phyloP scores from a whole-genome alignment of 805 yeast genomes.

The Metschnikowia arizonensis region DNA sequence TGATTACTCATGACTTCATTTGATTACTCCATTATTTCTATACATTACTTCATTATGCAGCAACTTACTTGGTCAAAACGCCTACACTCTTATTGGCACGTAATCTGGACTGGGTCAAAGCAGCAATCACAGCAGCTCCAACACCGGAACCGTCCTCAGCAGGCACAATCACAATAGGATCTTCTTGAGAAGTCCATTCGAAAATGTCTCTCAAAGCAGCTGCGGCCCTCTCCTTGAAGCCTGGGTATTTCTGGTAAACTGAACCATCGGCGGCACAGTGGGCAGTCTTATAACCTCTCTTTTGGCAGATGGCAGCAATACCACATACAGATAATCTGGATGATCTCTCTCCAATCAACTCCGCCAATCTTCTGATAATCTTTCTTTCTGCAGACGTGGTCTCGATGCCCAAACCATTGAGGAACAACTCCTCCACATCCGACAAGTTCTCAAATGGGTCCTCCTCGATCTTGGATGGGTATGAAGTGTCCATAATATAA shows the following conservation, averaged over 20 bases:
- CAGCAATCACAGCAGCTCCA: constrained; percentile 98
- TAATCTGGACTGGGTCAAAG: constrained; percentile 80
- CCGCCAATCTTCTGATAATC: constrained; percentile 76
- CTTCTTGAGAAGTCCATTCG: constrained; percentile 63
- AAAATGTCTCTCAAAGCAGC: constrained; percentile 83
- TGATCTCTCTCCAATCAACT: constrained; percentile 85
- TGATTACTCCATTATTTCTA: neutral
- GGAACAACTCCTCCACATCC: constrained; percentile 68
- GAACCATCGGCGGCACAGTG: constrained; percentile 98
- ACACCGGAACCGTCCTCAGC: constrained; percentile 99
- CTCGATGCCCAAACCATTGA: constrained; percentile 51
- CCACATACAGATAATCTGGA: constrained; percentile 93
- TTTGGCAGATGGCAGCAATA: constrained; percentile 87
- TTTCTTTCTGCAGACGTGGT: constrained; percentile 78
- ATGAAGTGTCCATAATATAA: constrained; percentile 83
- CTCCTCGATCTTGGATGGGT: constrained; percentile 81
- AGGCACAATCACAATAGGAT: constrained; percentile 81
- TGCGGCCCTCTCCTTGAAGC: constrained; percentile 85
- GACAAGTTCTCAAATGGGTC: constrained; percentile 82
- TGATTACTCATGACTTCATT: too few species aligned
- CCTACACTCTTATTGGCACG: constrained; percentile 69
- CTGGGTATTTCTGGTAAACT: constrained; percentile 90
- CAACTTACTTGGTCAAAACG: constrained; percentile 9
- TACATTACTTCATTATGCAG: constrained; percentile 1
- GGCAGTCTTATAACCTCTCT: constrained; percentile 71